Evolutionary conservation across 495 filamentous ascomycete genomes (phyloP).

Genomic region (Bacidia gigantensis): DNA sequence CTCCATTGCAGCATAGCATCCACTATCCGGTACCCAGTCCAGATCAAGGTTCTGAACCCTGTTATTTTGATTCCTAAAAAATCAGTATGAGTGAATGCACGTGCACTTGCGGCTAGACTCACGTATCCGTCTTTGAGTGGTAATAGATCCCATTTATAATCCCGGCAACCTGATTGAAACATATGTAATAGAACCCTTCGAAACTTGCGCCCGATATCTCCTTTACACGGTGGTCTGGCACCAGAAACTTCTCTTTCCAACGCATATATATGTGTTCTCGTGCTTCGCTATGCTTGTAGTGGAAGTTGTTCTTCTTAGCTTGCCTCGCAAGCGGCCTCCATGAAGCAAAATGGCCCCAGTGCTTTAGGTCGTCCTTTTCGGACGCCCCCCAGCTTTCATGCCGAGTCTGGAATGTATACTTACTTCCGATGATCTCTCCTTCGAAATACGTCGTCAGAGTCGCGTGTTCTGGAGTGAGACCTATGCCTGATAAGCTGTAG

Average conservation of each 20-base stretch:
- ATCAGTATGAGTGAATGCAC: constrained; percentile 11
- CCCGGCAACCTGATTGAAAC: constrained; percentile 84
- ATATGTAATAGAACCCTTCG: constrained; percentile 98
- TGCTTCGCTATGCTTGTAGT: constrained; percentile 52
- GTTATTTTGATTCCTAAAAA: constrained; percentile 11
- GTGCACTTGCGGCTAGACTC: constrained; percentile 34
- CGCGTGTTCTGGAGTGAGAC: constrained; percentile 87
- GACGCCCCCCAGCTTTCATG: constrained; percentile 84
- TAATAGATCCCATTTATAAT: constrained; percentile 91
- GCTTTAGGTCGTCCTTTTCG: constrained; percentile 82
- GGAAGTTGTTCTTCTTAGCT: constrained; percentile 64
- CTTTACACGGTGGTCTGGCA: constrained; percentile 82
- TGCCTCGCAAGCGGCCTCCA: constrained; percentile 69
- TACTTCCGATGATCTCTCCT: constrained; percentile 93
- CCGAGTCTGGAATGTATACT: constrained; percentile 83
- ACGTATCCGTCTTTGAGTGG: constrained; percentile 95
- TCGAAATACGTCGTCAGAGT: constrained; percentile 97
- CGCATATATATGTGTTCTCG: constrained; percentile 95
- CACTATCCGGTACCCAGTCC: constrained; percentile 69
- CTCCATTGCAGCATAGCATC: constrained; percentile 80
- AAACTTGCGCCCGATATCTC: constrained; percentile 91
- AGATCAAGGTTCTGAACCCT: constrained; percentile 91
- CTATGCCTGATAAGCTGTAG: constrained; percentile 32
- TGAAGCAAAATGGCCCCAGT: constrained; percentile 83
- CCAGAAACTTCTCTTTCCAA: constrained; percentile 98